Evolutionary conservation across 2,329 filamentous ascomycete genomes (phyloP), one percentile per base, ranked within the genome.

Genomic region (Ceratocystiopsis brevicomis): DNA sequence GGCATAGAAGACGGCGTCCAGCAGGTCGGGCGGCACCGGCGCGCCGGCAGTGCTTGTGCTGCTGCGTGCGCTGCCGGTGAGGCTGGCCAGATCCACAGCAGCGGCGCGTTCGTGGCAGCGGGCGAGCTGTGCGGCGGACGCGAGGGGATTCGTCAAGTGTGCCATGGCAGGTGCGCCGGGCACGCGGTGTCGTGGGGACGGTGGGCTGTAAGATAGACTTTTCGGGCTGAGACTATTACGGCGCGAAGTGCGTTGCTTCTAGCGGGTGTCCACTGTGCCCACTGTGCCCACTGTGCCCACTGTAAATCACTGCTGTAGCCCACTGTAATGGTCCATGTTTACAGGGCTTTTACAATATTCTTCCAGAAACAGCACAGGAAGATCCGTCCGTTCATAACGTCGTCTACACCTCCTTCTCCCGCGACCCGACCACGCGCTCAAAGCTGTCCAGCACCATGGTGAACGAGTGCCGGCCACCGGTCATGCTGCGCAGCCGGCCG

Each of bases 401-500:
- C 33, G 15, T 14, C 37, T 36, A 51, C 35, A 49, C 36, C 10
- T 47, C 60, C 60, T 67, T 74, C 49, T 75, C 71, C 37, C 72
- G 61, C 21, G 66, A 58, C 0, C 69, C 71, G 1, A 67, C 65
- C 1, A 76, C 70, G 41, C 61, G 59, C 41, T 72, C 69, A 50
- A 75, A 73, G 8, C 65, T 70, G 49, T 73, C 70, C 51, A 73
- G 67, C 4, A 68, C 62, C 69, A 76, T 70, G 1, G 68, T 71
- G 56, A 76, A 62, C 6, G 68, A 65, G 53, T 76, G 72, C 2
- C 90, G 69, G 0, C 90, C 90, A 3, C 80, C 82, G 4, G 88
- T 98, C 64, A 94, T 70, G 60, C 84, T 87, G 42, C 90, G 69
- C 49, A 98, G 61, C 56, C 92, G 83, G 57, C 85, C 84, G 52